Evolutionary conservation across 2,329 filamentous ascomycete species (phyloP).

Genomic region (Penicillium sp.): DNA sequence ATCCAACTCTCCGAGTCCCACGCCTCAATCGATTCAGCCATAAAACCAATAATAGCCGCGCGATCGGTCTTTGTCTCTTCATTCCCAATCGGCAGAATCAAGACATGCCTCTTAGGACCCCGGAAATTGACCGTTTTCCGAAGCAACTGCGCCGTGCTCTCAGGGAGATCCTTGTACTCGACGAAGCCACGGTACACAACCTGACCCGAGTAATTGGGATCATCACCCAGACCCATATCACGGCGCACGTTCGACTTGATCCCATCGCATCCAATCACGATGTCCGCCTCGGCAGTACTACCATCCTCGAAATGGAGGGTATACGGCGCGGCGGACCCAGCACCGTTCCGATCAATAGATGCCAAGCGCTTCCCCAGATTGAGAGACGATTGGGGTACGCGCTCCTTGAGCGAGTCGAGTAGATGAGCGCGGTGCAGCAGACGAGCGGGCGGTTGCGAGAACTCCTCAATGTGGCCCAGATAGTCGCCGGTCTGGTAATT

Average conservation of each 20-base stretch:
- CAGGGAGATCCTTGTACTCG: slow-evolving; percentile 36
- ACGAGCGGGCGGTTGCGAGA: slow-evolving; percentile 29
- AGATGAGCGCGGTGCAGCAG: slow-evolving; percentile 39
- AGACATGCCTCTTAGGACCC: slow-evolving; percentile 36
- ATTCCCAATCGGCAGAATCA: slow-evolving; percentile 44
- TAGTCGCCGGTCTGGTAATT: slow-evolving; percentile 32
- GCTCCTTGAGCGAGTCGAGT: slow-evolving; percentile 40
- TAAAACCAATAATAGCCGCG: slow-evolving; percentile 42
- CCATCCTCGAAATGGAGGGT: slow-evolving; percentile 51
- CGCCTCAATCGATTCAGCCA: slow-evolving; percentile 40
- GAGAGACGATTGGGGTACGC: slow-evolving; percentile 31
- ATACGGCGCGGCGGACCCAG: slow-evolving; percentile 30
- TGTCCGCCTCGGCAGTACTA: slow-evolving; percentile 44
- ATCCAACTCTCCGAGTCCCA: slow-evolving; percentile 44
- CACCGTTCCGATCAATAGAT: slow-evolving; percentile 24
- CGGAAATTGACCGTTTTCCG: slow-evolving; percentile 42
- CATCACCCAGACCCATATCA: slow-evolving; percentile 31
- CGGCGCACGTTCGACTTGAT: slow-evolving; percentile 53
- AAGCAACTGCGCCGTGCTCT: slow-evolving; percentile 34
- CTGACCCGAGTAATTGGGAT: slow-evolving; percentile 40
- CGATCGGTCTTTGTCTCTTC: slow-evolving; percentile 35
- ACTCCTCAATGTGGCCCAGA: slow-evolving; percentile 36
- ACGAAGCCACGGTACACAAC: slow-evolving; percentile 45
- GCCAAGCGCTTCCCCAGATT: slow-evolving; percentile 33
- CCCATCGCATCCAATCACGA: slow-evolving; percentile 54